phyloP scores from a whole-genome alignment of 2,329 filamentous ascomycete genomes.

The Lecanicillium sp. region DNA sequence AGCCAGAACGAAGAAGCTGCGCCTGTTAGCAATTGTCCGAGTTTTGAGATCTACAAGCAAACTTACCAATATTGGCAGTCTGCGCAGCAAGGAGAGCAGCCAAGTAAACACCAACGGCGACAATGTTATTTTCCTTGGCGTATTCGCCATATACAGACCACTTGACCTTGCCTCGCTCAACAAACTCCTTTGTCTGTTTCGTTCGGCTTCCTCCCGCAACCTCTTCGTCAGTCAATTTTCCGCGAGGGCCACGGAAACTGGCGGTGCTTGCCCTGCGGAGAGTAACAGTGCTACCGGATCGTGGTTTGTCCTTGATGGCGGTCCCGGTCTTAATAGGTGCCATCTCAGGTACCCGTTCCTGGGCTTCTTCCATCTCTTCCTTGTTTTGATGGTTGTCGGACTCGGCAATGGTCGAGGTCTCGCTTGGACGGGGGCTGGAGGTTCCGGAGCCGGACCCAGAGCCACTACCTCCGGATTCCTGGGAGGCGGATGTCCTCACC shows the following conservation, averaged over 20 bases:
- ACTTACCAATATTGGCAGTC: slow-evolving; percentile 72
- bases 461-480: slow-evolving; percentile 40
- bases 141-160: slow-evolving; percentile 91
- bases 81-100: slow-evolving; percentile 71
- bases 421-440: slow-evolving; percentile 39
- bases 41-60: no score
- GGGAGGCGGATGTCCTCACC: slow-evolving; percentile 64
- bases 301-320: slow-evolving; percentile 41
- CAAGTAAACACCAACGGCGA: slow-evolving; percentile 75
- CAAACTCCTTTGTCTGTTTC: slow-evolving; percentile 78
- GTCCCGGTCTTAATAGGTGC: slow-evolving; percentile 59
- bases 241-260: slow-evolving; percentile 78
- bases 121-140: slow-evolving; percentile 85
- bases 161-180: slow-evolving; percentile 95
- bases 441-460: slow-evolving; percentile 33
- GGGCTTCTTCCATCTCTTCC: slow-evolving; percentile 65
- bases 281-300: slow-evolving; percentile 66
- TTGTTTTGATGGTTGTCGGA: slow-evolving; percentile 45
- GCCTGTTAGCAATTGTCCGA: no score
- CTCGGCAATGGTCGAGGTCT: slow-evolving; percentile 50
- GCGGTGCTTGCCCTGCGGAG: slow-evolving; percentile 85
- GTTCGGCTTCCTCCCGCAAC: slow-evolving; percentile 63
- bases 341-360: slow-evolving; percentile 68
- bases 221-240: slow-evolving; percentile 80
- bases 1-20: no score